These are phyloP conservation scores for Taiwanofungus camphoratus DNA, from an alignment of 1,284 basidiomycete genomes.

Conservation along the genomic window DNA sequence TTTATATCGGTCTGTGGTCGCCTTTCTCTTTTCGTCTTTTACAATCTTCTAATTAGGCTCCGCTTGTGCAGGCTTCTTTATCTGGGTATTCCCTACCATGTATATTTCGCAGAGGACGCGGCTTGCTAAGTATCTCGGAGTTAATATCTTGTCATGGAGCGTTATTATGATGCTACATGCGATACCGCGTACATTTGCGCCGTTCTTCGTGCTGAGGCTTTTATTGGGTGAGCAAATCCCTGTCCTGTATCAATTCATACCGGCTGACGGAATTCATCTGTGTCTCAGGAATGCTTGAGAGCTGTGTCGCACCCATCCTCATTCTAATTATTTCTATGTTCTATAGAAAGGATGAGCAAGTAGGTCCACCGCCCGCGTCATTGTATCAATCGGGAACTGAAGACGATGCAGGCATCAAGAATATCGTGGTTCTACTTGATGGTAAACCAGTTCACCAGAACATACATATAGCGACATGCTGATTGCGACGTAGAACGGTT, in stretches of 20 bases:
- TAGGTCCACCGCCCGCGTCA: slow-evolving; percentile 14
- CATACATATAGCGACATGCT: not conserved
- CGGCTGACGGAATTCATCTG: no score
- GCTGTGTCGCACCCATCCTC: slow-evolving; percentile 57
- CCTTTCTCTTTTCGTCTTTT: slow-evolving; percentile 1
- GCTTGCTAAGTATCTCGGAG: slow-evolving; percentile 55
- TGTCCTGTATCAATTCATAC: no score
- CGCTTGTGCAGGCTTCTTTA: slow-evolving; percentile 40
- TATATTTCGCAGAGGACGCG: slow-evolving; percentile 50
- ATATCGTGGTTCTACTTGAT: slow-evolving; percentile 70
- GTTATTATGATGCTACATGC: slow-evolving; percentile 56
- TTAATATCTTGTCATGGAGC: slow-evolving; percentile 60
- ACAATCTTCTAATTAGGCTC: not conserved
- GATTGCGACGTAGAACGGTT: slow-evolving; percentile 19
- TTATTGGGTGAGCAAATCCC: slow-evolving; percentile 50
- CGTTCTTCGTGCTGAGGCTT: slow-evolving; percentile 59
- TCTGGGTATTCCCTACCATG: slow-evolving; percentile 63
- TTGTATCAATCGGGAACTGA: not conserved
- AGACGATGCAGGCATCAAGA: slow-evolving; percentile 36
- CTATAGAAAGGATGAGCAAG: slow-evolving; percentile 68
- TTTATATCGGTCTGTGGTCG: slow-evolving; percentile 47
- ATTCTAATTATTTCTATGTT: slow-evolving; percentile 66
- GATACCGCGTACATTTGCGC: slow-evolving; percentile 48
- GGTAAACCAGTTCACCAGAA: slow-evolving; percentile 27
- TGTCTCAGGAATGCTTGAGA: slow-evolving; percentile 55